These are phyloP conservation scores for Candida xyloterini DNA, from an alignment of 805 yeast genomes.

Conservation along the genomic window DNA sequence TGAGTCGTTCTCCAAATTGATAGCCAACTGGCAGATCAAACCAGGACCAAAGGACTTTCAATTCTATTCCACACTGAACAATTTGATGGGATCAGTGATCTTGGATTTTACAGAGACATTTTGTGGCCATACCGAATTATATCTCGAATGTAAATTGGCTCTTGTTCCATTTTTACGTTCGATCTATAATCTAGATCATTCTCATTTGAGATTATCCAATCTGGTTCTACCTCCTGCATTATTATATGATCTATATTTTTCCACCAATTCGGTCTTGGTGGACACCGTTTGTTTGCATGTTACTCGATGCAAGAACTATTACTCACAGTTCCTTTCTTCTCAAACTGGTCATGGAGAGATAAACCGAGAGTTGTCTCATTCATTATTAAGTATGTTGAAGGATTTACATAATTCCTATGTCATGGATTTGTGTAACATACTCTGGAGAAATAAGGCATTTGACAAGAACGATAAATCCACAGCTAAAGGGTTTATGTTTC, in stretches of 20 bases:
- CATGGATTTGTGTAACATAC: slow-evolving; percentile 51
- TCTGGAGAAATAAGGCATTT: slow-evolving; percentile 57
- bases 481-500: slow-evolving; percentile 40
- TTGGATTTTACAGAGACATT: slow-evolving; percentile 5
- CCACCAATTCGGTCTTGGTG: slow-evolving; percentile 42
- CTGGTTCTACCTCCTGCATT: slow-evolving; percentile 41
- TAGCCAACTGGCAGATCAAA: slow-evolving; percentile 18
- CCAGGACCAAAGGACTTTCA: slow-evolving; percentile 1
- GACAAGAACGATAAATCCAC: slow-evolving; percentile 33
- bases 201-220: slow-evolving; percentile 19
- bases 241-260: slow-evolving; percentile 37
- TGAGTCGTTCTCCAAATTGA: slow-evolving; percentile 5
- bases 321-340: slow-evolving; percentile 25
- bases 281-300: slow-evolving; percentile 48
- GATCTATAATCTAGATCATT: slow-evolving; percentile 23
- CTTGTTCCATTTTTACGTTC: slow-evolving; percentile 15
- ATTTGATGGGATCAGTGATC: slow-evolving; percentile 11
- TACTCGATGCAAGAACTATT: slow-evolving; percentile 38
- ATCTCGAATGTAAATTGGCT: slow-evolving; percentile 7
- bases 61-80: slow-evolving; percentile 20
- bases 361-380: slow-evolving; percentile 11
- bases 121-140: slow-evolving; percentile 9
- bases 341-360: slow-evolving; percentile 12
- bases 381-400: slow-evolving; percentile 25
- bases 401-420: slow-evolving; percentile 47